phyloP scores from a whole-genome alignment of 2,329 filamentous ascomycete genomes.

The Microdochium trichocladiopsis region DNA sequence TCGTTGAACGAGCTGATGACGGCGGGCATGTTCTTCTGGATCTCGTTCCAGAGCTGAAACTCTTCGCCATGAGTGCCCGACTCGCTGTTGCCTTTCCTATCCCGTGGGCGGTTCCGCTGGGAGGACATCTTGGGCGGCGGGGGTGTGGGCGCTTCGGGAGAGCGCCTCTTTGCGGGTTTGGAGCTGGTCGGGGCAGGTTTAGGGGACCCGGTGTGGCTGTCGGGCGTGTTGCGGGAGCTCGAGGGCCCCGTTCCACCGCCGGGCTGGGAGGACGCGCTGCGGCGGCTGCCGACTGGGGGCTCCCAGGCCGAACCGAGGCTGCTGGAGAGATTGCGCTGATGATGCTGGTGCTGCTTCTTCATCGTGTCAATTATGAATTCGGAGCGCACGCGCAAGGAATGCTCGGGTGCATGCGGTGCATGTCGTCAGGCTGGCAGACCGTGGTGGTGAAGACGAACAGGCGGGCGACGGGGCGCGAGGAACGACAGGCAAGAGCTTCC shows the following conservation, averaged over 20 bases:
- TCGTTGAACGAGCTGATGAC: conserved; percentile 29
- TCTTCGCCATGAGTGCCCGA: conserved; percentile 32
- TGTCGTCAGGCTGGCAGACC: background rate
- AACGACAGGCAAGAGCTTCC: background rate
- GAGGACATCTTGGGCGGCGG: conserved; percentile 15
- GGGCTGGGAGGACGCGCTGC: conserved; percentile 4
- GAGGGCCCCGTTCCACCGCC: background rate
- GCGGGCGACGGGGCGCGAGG: background rate
- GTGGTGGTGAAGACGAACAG: background rate
- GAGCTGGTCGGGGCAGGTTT: background rate
- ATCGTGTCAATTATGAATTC: conserved; percentile 9
- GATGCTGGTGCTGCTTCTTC: conserved; percentile 3
- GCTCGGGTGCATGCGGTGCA: background rate
- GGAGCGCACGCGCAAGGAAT: conserved; percentile 4
- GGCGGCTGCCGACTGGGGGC: conserved; percentile 2
- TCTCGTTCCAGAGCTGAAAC: conserved; percentile 29
- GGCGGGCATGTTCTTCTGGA: conserved; percentile 27
- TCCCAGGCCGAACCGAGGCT: conserved; percentile 12
- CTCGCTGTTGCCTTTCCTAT: conserved; percentile 28
- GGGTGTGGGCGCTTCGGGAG: background rate
- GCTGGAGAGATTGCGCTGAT: conserved; percentile 9
- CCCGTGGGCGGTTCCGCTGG: conserved; percentile 21
- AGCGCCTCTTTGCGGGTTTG: background rate
- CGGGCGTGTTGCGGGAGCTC: conserved; percentile 1
- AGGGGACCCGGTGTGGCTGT: background rate